Percentiles rank a stretch among this genome's conserved stretches.
phyloP scores from a whole-genome alignment of 78 protist genomes.

The Salpingoeca rosetta region DNA sequence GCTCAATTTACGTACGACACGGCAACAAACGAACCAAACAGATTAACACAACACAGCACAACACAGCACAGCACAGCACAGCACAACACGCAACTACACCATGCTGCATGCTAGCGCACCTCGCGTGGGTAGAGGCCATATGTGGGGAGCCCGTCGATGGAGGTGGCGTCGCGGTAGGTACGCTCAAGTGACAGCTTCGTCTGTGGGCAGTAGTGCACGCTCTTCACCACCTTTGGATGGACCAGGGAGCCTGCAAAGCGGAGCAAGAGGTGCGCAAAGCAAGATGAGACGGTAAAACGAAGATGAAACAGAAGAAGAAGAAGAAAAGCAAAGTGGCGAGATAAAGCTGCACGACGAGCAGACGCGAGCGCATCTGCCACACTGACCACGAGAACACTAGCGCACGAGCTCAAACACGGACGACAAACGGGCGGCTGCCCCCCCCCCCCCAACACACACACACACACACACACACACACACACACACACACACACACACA shows the following conservation, averaged over 20 bases:
- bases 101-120: not conserved
- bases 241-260: conserved; percentile 28
- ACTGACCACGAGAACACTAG: not conserved
- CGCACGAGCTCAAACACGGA: not conserved
- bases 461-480: too few species aligned
- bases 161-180: conserved; percentile 69
- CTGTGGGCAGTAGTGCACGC: conserved; percentile 85
- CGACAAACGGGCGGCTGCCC: too few species aligned
- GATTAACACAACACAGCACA: not conserved
- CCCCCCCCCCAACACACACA: not conserved
- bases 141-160: conserved; percentile 7
- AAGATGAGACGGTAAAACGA: not conserved
- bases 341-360: not conserved
- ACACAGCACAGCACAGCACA: not conserved
- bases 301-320: not conserved
- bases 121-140: not conserved
- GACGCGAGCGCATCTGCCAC: not conserved
- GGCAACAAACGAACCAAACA: too few species aligned
- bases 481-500: not conserved
- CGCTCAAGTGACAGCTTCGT: conserved; percentile 35
- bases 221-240: conserved; percentile 65
- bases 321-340: not conserved
- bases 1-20: too few species aligned
- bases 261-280: not conserved
- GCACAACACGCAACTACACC: not conserved